phyloP scores from a whole-genome alignment of 1,284 basidiomycete genomes.

The Marasmius sp. region DNA sequence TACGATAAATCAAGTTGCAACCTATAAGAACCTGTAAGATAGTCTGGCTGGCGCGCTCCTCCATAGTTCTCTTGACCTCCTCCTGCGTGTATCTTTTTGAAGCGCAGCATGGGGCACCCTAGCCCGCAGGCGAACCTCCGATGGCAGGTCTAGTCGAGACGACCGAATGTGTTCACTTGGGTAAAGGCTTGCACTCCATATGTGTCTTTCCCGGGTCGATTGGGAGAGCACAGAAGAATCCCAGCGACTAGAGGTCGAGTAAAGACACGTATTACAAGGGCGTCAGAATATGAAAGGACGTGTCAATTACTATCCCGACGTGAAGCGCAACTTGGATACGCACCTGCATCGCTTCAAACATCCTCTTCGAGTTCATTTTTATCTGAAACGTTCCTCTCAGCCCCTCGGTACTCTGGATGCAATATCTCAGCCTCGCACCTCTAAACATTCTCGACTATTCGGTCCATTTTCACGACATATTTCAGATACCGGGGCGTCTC shows the following conservation, averaged over 20 bases:
- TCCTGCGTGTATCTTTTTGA: too few species aligned
- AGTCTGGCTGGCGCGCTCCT: too few species aligned
- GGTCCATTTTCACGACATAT: constrained; percentile 55
- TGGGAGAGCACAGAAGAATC: constrained; percentile 76
- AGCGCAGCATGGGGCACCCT: too few species aligned
- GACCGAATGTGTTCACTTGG: not conserved
- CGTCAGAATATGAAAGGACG: not conserved
- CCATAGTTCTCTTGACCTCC: too few species aligned
- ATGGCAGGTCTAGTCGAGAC: too few species aligned
- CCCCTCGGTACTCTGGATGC: not conserved
- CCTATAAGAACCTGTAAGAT: too few species aligned
- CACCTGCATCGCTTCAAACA: constrained; percentile 82
- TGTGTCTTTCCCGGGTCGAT: constrained; percentile 72
- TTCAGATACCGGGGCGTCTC: constrained; percentile 58
- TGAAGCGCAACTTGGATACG: constrained; percentile 21
- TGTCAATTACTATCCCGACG: not conserved
- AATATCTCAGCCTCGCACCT: constrained; percentile 40
- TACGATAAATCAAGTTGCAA: too few species aligned
- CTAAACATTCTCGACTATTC: constrained; percentile 58
- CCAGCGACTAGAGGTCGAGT: constrained; percentile 42
- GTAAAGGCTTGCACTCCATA: constrained; percentile 66
- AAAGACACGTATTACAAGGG: not conserved
- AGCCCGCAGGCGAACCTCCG: too few species aligned
- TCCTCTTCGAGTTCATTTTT: constrained; percentile 62
- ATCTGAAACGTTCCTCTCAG: constrained; percentile 40